Evolutionary conservation across 176 grass and related monocot species (phyloP).

Genomic region (Miscanthus lutarioriparius): DNA sequence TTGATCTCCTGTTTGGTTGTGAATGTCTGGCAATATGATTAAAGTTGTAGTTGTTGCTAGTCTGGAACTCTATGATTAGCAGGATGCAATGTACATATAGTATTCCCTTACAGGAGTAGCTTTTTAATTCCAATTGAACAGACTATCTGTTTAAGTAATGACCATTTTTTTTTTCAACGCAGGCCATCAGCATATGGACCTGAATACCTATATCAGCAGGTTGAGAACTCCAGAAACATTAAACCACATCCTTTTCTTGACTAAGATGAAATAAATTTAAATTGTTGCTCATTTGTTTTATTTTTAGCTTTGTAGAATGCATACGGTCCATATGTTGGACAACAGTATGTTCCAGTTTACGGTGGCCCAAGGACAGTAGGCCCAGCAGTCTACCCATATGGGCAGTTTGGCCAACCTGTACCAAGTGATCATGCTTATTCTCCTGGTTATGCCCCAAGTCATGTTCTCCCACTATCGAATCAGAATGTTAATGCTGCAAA

Average conservation of each 20-base stretch:
- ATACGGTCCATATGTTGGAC: constrained; percentile 66
- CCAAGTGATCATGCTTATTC: constrained; percentile 56
- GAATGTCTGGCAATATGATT: constrained; percentile 44
- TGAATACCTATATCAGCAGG: constrained; percentile 71
- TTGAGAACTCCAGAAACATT: constrained; percentile 43
- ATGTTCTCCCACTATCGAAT: constrained; percentile 51
- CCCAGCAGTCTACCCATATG: constrained; percentile 63
- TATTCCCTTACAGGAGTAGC: constrained; percentile 4
- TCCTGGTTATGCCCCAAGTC: constrained; percentile 57
- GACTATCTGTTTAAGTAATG: constrained; percentile 17
- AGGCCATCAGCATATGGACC: constrained; percentile 72
- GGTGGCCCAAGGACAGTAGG: constrained; percentile 57
- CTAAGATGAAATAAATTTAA: not conserved
- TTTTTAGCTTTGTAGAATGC: constrained; percentile 76
- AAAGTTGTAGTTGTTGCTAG: constrained; percentile 48
- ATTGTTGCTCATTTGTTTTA: constrained; percentile 41
- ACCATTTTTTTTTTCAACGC: constrained; percentile 40
- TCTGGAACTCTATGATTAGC: constrained; percentile 44
- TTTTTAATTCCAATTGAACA: constrained; percentile 37
- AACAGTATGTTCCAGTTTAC: constrained; percentile 63
- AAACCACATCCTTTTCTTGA: not conserved
- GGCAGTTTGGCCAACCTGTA: constrained; percentile 58
- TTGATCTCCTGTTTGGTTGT: constrained; percentile 39
- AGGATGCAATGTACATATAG: constrained; percentile 21
- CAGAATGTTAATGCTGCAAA: constrained; percentile 54